phyloP scores from a whole-genome alignment of 2,329 filamentous ascomycete genomes.

The Cryphonectria parasitica region DNA sequence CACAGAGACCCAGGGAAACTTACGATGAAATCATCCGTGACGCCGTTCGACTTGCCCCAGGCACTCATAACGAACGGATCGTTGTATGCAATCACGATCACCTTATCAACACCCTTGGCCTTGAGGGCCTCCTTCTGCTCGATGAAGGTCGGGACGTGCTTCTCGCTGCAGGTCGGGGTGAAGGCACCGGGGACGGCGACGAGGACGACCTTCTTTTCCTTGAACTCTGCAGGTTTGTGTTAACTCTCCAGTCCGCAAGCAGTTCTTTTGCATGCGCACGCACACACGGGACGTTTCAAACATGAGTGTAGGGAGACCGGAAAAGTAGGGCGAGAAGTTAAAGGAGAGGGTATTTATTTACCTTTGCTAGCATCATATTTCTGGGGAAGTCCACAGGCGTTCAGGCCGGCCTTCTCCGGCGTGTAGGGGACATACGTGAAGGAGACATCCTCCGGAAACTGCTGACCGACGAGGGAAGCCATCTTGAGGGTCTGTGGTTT shows the following conservation, averaged over 20 bases:
- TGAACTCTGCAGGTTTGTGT: slow-evolving; percentile 49
- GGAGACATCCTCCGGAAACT: slow-evolving; percentile 77
- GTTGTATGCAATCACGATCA: slow-evolving; percentile 83
- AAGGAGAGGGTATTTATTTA: slow-evolving; percentile 36
- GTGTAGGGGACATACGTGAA: slow-evolving; percentile 86
- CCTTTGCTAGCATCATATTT: slow-evolving; percentile 79
- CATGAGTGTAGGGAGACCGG: background rate
- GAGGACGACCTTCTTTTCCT: slow-evolving; percentile 60
- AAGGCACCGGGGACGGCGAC: slow-evolving; percentile 72
- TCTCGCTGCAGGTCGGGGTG: slow-evolving; percentile 82
- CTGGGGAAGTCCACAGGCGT: slow-evolving; percentile 76
- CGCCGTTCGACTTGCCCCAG: slow-evolving; percentile 85
- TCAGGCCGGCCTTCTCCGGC: slow-evolving; percentile 69
- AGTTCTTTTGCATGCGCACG: background rate
- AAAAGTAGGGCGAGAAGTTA: background rate
- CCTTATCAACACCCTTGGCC: slow-evolving; percentile 79
- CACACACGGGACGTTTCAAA: background rate
- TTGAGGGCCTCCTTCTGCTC: slow-evolving; percentile 71
- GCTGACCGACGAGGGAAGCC: slow-evolving; percentile 64
- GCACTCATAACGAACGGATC: slow-evolving; percentile 87
- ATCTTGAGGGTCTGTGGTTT: slow-evolving; percentile 45
- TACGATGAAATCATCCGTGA: slow-evolving; percentile 69
- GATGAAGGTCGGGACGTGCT: slow-evolving; percentile 82
- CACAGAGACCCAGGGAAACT: slow-evolving; percentile 33
- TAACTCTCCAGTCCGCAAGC: slow-evolving; percentile 11